phyloP scores from a whole-genome alignment of 1,284 basidiomycete species.

The Thelephora terrestris region DNA sequence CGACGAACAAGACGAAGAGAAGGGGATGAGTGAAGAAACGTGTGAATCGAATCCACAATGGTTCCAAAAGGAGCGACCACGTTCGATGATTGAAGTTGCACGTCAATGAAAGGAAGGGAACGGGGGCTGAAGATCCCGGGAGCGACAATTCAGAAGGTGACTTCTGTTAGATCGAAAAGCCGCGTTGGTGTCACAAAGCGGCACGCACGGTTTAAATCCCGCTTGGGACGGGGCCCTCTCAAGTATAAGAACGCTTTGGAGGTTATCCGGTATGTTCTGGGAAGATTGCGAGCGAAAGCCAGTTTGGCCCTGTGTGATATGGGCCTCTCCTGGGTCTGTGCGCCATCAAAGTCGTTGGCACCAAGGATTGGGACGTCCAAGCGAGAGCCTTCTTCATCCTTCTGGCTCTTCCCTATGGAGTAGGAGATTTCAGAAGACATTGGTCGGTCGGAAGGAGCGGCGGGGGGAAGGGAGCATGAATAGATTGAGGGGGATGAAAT shows the following conservation, averaged over 20 bases:
- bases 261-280: background rate
- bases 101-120: constrained; percentile 43
- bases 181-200: background rate
- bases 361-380: no score
- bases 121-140: constrained; percentile 31
- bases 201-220: constrained; percentile 43
- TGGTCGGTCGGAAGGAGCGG: no score
- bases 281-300: background rate
- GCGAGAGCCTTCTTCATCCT: no score
- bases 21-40: constrained; percentile 39
- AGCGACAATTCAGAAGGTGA: constrained; percentile 2
- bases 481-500: no score
- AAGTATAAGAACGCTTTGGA: constrained; percentile 28
- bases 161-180: constrained; percentile 1
- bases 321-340: no score
- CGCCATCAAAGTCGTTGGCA: no score
- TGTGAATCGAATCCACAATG: constrained; percentile 38
- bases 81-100: constrained; percentile 27
- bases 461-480: no score
- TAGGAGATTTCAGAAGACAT: no score
- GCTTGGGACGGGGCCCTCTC: constrained; percentile 51
- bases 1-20: constrained; percentile 44
- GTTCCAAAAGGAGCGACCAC: constrained; percentile 42
- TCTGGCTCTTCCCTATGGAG: no score
- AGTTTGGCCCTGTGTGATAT: no score